Conservation (phyloP, 805 yeast species). For the Ogataea allantospora region DNA sequence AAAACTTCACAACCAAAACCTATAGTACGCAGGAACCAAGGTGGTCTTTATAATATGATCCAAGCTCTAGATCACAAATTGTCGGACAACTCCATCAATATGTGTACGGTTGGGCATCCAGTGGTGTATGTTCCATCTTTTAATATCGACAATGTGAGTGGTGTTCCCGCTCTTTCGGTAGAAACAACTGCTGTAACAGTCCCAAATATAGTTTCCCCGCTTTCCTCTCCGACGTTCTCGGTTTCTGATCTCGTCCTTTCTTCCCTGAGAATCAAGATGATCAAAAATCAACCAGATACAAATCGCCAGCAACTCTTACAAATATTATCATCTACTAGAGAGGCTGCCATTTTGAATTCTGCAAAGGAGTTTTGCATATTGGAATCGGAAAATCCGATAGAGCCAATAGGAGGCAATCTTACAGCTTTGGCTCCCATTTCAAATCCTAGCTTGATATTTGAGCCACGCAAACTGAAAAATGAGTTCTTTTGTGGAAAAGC, state of each 20-base stretch:
- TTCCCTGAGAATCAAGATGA: background rate
- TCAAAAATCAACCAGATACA: background rate
- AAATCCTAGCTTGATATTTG: background rate
- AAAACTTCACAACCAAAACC: background rate
- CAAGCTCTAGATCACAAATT: background rate
- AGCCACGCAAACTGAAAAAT: background rate
- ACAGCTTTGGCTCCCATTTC: background rate
- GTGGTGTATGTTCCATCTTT: background rate
- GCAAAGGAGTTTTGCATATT: background rate
- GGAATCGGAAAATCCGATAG: background rate
- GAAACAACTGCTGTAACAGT: background rate
- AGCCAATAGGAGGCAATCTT: no score
- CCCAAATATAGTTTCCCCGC: background rate
- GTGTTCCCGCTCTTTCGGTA: background rate
- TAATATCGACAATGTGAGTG: background rate
- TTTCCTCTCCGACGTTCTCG: background rate
- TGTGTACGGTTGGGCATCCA: background rate
- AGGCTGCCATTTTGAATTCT: background rate
- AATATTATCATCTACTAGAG: background rate
- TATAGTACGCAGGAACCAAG: background rate
- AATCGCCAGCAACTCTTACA: background rate
- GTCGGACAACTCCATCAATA: background rate
- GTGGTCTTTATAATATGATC: background rate
- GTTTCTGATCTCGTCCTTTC: background rate
- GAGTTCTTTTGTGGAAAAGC: background rate